Conservation (phyloP, 2,329 filamentous ascomycete genomes). For the Pseudogymnoascus destructans region DNA sequence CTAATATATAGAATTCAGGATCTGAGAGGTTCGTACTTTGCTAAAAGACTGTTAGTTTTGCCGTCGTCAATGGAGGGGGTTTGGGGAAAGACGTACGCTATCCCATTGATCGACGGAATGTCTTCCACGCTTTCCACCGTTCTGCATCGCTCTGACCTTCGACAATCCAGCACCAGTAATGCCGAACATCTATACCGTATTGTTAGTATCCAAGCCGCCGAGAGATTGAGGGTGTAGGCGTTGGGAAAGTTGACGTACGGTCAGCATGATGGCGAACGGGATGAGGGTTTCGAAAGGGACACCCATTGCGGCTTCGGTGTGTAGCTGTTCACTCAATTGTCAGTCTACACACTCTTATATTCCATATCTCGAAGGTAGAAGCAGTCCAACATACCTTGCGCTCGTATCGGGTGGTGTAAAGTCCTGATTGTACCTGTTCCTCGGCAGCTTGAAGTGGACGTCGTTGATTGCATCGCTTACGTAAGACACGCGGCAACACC, state of each 20-base stretch:
- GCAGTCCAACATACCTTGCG: not conserved
- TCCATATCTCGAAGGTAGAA: not conserved
- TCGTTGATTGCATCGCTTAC: conserved; percentile 11
- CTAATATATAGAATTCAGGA: not conserved
- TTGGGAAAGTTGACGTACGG: conserved; percentile 21
- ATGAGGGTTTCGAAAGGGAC: conserved; percentile 31
- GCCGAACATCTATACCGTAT: conserved; percentile 29
- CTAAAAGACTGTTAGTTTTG: conserved; percentile 21
- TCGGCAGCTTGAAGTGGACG: conserved; percentile 6
- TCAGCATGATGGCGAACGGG: conserved; percentile 30
- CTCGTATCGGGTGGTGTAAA: conserved; percentile 11
- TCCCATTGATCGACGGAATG: conserved; percentile 31
- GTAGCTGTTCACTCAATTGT: conserved; percentile 5
- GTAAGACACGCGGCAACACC: not conserved
- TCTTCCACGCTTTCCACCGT: conserved; percentile 29
- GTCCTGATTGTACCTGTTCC: not conserved
- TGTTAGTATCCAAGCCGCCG: conserved; percentile 11
- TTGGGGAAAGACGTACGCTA: conserved; percentile 23
- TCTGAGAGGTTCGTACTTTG: conserved; percentile 23
- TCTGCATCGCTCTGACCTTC: conserved; percentile 28
- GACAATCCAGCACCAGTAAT: conserved; percentile 29
- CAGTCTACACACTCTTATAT: not conserved
- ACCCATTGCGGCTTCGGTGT: conserved; percentile 25
- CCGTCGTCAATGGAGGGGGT: conserved; percentile 9
- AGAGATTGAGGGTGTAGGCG: not conserved